Evolutionary conservation across 371 early-diverging fungal species (phyloP).

Genomic region (Mucor saturninus): DNA sequence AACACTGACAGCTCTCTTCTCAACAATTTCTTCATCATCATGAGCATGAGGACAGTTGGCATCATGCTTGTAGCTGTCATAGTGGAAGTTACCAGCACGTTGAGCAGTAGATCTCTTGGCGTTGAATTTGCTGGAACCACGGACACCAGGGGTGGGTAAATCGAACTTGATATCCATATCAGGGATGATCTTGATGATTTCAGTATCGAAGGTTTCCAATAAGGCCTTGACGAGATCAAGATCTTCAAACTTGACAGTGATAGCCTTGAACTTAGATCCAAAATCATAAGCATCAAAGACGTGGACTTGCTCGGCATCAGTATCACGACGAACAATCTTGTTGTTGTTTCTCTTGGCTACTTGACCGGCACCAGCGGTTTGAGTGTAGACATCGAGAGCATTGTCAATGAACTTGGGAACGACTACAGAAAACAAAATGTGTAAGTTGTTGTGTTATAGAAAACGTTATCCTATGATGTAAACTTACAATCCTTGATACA

Average conservation of each 20-base stretch:
- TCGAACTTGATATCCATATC: constrained; percentile 44
- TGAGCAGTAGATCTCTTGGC: constrained; percentile 24
- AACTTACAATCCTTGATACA: constrained; percentile 40
- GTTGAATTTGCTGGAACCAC: neutral
- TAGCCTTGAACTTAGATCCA: constrained; percentile 37
- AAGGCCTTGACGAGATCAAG: constrained; percentile 25
- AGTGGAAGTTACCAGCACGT: constrained; percentile 23
- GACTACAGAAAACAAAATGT: constrained; percentile 16
- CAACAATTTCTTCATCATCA: neutral
- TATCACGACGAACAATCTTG: constrained; percentile 25
- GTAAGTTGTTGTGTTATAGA: neutral
- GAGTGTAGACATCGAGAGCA: constrained; percentile 24
- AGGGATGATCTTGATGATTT: constrained; percentile 42
- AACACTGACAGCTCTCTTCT: constrained; percentile 7
- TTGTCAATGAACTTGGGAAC: constrained; percentile 39
- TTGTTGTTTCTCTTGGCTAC: constrained; percentile 16
- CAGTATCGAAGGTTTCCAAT: constrained; percentile 16
- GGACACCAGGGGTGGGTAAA: constrained; percentile 20
- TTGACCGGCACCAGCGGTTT: constrained; percentile 13
- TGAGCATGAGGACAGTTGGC: constrained; percentile 19
- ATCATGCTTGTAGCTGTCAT: constrained; percentile 23
- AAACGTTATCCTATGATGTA: neutral
- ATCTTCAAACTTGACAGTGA: constrained; percentile 38
- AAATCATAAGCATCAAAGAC: constrained; percentile 38
- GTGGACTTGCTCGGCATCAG: constrained; percentile 30